Conservation (phyloP, 192 early-diverging fungal genomes). For the Coemansia sp. region DNA sequence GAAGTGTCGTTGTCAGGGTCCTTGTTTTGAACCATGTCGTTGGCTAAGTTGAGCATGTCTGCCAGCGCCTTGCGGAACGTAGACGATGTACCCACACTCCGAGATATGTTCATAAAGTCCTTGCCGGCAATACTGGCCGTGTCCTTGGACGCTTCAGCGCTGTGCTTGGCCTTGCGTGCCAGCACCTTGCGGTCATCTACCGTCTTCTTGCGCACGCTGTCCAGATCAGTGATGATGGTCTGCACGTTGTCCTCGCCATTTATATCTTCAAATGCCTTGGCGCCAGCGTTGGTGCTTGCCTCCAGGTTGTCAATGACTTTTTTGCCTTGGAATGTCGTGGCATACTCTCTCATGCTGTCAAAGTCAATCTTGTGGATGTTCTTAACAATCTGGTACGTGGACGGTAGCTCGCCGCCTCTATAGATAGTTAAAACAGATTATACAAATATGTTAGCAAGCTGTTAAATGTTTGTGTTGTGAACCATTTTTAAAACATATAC, state of each 20-base stretch:
- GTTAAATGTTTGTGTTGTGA: background rate
- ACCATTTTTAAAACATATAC: background rate
- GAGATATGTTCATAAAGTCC: constrained; percentile 35
- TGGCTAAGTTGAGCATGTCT: constrained; percentile 26
- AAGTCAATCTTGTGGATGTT: constrained; percentile 29
- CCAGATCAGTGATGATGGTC: constrained; percentile 22
- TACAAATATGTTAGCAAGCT: background rate
- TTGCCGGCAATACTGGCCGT: constrained; percentile 25
- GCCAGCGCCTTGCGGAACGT: constrained; percentile 34
- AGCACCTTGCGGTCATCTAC: constrained; percentile 43
- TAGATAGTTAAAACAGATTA: background rate
- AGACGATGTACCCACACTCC: constrained; percentile 36
- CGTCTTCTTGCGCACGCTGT: constrained; percentile 33
- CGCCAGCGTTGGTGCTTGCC: constrained; percentile 21
- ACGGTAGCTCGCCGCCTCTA: constrained; percentile 31
- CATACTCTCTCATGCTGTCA: constrained; percentile 32
- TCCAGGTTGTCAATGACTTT: constrained; percentile 41
- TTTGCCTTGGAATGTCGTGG: constrained; percentile 43
- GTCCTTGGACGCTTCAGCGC: constrained; percentile 14
- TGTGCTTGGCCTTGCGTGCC: constrained; percentile 28
- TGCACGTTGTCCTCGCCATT: constrained; percentile 44
- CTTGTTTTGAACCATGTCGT: constrained; percentile 32
- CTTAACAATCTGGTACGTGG: constrained; percentile 21
- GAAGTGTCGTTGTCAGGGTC: constrained; percentile 2
- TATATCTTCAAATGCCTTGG: constrained; percentile 36